Evolutionary conservation across 768 basidiomycete species (phyloP), one percentile per base, ranked within the genome.

Genomic region (Pholiota molesta): DNA sequence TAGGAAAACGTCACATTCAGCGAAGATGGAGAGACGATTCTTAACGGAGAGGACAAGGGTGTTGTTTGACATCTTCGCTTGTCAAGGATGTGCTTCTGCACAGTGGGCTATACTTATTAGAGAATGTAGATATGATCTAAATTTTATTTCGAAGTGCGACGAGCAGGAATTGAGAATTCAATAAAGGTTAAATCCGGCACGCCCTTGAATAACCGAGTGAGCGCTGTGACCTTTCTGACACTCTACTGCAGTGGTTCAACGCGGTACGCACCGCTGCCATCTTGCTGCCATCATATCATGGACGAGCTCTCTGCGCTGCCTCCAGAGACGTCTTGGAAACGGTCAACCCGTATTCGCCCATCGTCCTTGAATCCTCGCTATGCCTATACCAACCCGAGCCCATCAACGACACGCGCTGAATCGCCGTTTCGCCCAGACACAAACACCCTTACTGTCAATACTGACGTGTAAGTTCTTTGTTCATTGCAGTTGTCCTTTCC

Each of bases 1-100:
- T 66, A 93, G 89, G 82, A 88, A 54, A 91, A 91, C 66, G 85
- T 94, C 52, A 89, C 86, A 67, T 88, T 94, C 61, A 91, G 91
- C 0, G 83, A 85, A 61, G 92, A 94, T 66, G 92, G 92, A 37
- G 89, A 91, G 72, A 79, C 67, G 11, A 81, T 93, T 1, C 64
- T 90, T 54, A 89, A 90, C 67, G 89, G 89, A 21, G 73, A 85
- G 61, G 86, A 88, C 66, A 68, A 66, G 55, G 58, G 62, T 52
- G 52, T 68, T 37, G 63, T 63, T 63, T 63, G 37, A 60, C 17
- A 11, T 65, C 47, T n/a, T 21, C 17, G 23, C 26, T 31, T 13
- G 19, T 28, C n/a, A 26, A 49, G 11, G 16, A 51, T 51, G 33
- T 13, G n/a, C 45, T 23, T 19, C 23, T 16, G 42, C 35, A 57